Percentiles rank a stretch among this genome's conserved stretches.
Conservation (phyloP, 805 yeast species). For the Nakazawaea siamensis region DNA sequence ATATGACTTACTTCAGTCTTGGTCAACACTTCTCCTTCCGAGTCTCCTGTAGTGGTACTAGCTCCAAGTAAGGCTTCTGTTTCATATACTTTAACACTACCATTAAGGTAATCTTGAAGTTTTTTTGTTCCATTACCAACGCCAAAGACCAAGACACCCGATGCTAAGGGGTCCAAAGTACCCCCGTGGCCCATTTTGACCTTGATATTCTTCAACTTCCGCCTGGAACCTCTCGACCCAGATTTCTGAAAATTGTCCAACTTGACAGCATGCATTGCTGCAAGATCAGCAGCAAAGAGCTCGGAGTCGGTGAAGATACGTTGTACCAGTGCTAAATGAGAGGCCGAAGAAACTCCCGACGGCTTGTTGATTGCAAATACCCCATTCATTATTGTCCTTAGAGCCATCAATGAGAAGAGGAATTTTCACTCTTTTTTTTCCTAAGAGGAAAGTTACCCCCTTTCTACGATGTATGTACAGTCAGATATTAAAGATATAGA, state of each 20-base stretch:
- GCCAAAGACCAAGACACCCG: conserved; percentile 90
- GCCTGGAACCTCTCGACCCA: conserved; percentile 37
- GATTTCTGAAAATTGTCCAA: conserved; percentile 28
- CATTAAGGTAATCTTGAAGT: conserved; percentile 61
- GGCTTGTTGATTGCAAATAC: conserved; percentile 91
- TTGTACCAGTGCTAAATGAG: conserved; percentile 62
- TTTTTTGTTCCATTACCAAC: conserved; percentile 88
- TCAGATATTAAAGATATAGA: too few species aligned
- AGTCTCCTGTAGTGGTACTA: conserved; percentile 89
- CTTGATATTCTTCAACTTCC: conserved; percentile 43
- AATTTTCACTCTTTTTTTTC: too few species aligned
- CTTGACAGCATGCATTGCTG: conserved; percentile 38
- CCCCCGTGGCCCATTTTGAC: conserved; percentile 98
- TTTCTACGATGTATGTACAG: too few species aligned
- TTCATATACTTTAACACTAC: conserved; percentile 72
- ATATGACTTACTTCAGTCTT: conserved; percentile 50
- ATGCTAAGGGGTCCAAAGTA: conserved; percentile 89
- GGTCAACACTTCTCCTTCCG: conserved; percentile 74
- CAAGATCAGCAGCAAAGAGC: conserved; percentile 46
- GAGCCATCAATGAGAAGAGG: too few species aligned
- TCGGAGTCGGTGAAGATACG: conserved; percentile 49
- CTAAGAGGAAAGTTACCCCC: too few species aligned
- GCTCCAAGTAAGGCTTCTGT: conserved; percentile 83
- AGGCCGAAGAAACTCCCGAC: conserved; percentile 72
- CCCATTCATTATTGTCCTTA: conserved; percentile 59